These are phyloP conservation scores for Rhodocollybia butyracea DNA, from an alignment of 768 basidiomycete species.

Conservation along the genomic window DNA sequence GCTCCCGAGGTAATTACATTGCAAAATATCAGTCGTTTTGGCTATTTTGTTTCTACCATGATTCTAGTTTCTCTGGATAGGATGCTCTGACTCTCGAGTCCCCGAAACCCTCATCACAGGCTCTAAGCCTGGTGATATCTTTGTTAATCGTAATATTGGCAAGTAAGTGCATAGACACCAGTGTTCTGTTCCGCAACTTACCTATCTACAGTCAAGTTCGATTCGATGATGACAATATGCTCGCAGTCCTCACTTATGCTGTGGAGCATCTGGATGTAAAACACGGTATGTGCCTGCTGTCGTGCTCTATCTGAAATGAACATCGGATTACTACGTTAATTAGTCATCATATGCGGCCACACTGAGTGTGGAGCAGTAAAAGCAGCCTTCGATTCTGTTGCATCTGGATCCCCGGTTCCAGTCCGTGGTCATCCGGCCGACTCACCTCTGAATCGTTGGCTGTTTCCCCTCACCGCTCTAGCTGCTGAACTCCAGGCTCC, in stretches of 20 bases:
- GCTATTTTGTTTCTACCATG: neutral
- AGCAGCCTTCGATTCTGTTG: conserved; percentile 40
- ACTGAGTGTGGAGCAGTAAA: conserved; percentile 76
- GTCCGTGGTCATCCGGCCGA: conserved; percentile 31
- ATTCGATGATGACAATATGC: conserved; percentile 63
- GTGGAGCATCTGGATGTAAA: conserved; percentile 65
- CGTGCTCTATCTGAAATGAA: conserved; percentile 24
- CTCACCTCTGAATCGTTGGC: conserved; percentile 65
- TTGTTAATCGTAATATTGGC: conserved; percentile 84
- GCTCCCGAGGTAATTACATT: neutral
- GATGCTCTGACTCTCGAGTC: conserved; percentile 82
- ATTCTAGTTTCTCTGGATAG: conserved; percentile 68
- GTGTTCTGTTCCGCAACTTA: neutral
- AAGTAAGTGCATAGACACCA: conserved; percentile 48
- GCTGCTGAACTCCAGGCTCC: conserved; percentile 43
- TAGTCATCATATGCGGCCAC: conserved; percentile 84
- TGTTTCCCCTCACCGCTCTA: conserved; percentile 61
- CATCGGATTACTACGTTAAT: neutral
- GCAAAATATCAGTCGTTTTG: neutral
- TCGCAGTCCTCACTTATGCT: conserved; percentile 73
- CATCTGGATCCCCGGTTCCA: conserved; percentile 22
- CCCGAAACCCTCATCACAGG: conserved; percentile 73
- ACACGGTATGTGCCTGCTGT: conserved; percentile 58
- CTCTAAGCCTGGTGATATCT: conserved; percentile 73
- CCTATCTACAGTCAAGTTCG: conserved; percentile 60